phyloP scores from a whole-genome alignment of 192 early-diverging fungal species.

The Coemansia sp. region DNA sequence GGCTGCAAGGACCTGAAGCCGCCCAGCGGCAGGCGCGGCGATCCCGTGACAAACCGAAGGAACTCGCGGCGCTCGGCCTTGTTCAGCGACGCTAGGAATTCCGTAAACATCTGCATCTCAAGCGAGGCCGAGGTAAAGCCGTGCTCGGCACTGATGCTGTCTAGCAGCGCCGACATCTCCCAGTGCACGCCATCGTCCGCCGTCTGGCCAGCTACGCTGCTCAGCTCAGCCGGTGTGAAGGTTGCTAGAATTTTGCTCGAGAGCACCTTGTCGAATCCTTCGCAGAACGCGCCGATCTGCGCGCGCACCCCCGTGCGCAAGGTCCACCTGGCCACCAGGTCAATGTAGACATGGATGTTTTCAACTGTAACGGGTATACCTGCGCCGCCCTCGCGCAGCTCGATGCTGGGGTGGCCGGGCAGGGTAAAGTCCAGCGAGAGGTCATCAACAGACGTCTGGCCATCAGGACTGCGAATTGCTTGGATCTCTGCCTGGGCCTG shows the following conservation, averaged over 20 bases:
- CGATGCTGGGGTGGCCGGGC: slow-evolving; percentile 68
- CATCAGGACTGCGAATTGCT: slow-evolving; percentile 47
- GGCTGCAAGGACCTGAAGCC: slow-evolving; percentile 79
- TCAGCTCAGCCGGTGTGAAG: slow-evolving; percentile 70
- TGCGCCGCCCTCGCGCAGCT: slow-evolving; percentile 57
- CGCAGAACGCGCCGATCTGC: slow-evolving; percentile 72
- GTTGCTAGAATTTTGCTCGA: slow-evolving; percentile 59
- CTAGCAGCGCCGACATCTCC: slow-evolving; percentile 58
- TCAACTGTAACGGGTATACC: slow-evolving; percentile 67
- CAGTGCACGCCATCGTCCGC: slow-evolving; percentile 65
- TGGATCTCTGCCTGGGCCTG: slow-evolving; percentile 44
- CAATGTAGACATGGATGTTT: slow-evolving; percentile 78
- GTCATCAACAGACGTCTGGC: slow-evolving; percentile 51
- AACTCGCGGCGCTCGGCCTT: slow-evolving; percentile 64
- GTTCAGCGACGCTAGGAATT: slow-evolving; percentile 63
- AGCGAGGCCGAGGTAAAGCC: slow-evolving; percentile 71
- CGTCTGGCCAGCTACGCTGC: slow-evolving; percentile 58
- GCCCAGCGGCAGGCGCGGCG: slow-evolving; percentile 83
- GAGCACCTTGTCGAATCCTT: slow-evolving; percentile 81
- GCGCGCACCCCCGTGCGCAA: slow-evolving; percentile 58
- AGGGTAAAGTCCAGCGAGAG: slow-evolving; percentile 83
- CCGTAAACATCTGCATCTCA: slow-evolving; percentile 58
- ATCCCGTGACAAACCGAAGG: slow-evolving; percentile 82
- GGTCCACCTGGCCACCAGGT: slow-evolving; percentile 57
- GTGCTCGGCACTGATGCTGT: slow-evolving; percentile 76